Evolutionary conservation across 2,329 filamentous ascomycete species (phyloP).

Genomic region (Tolypocladium ophioglossoides): DNA sequence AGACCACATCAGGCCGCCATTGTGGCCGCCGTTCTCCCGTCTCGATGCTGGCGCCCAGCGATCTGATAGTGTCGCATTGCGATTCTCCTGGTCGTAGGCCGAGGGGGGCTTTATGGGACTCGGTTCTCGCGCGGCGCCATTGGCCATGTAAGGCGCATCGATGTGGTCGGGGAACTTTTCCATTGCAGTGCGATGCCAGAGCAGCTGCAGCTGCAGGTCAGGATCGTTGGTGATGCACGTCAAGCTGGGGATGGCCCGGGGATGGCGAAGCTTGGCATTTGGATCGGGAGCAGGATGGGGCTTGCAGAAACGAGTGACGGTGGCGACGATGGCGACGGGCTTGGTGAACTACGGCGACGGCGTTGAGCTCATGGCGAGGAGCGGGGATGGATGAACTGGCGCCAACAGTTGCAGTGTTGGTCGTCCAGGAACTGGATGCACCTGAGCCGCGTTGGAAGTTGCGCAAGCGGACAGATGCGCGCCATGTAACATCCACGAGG

Average conservation of each 20-base stretch:
- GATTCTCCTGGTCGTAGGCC: constrained; percentile 14
- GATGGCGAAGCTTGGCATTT: background rate
- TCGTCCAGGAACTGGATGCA: background rate
- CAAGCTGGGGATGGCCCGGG: background rate
- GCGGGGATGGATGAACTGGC: background rate
- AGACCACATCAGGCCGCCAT: constrained; percentile 9
- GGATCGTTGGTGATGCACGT: background rate
- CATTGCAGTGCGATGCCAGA: constrained; percentile 19
- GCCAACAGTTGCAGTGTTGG: background rate
- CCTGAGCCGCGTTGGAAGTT: background rate
- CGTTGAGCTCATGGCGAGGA: background rate
- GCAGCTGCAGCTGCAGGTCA: background rate
- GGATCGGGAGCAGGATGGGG: background rate
- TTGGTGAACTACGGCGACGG: background rate
- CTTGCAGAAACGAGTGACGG: background rate
- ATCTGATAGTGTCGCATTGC: constrained; percentile 16
- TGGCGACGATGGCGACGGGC: background rate
- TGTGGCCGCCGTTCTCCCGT: constrained; percentile 8
- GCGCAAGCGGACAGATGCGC: background rate
- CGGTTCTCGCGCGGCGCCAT: constrained; percentile 14
- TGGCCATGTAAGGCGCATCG: constrained; percentile 26
- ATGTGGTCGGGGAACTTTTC: constrained; percentile 50
- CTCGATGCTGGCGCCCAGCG: constrained; percentile 17
- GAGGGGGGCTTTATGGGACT: constrained; percentile 16
- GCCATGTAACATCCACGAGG: too few relatives aligned